A percentile compares a stretch with the other conserved stretches of the same genome.
phyloP scores from a whole-genome alignment of 306 rosid species.

The Vachellia collinsii region DNA sequence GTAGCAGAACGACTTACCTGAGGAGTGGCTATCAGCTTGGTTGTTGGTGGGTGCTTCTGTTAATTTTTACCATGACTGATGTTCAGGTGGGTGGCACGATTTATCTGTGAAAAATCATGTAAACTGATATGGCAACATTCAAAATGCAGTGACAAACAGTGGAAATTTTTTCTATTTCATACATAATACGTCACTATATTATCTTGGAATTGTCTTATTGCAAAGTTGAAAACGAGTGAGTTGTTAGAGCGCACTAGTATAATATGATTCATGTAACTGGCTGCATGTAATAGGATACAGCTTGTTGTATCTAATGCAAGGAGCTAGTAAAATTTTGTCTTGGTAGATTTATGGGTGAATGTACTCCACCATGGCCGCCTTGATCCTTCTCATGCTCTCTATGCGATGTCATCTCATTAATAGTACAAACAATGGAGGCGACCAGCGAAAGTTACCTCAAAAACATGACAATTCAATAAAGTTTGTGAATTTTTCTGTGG shows the following conservation, averaged over 20 bases:
- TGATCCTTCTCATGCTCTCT: no score
- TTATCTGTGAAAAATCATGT: background rate
- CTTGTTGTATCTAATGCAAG: no score
- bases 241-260: background rate
- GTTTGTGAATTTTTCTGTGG: no score
- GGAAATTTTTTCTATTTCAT: background rate
- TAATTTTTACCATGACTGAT: background rate
- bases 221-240: background rate
- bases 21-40: slow-evolving; percentile 20
- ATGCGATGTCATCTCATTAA: no score
- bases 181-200: background rate
- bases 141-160: slow-evolving; percentile 15
- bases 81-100: background rate
- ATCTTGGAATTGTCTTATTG: background rate
- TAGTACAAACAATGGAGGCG: no score
- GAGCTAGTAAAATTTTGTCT: no score
- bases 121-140: slow-evolving; percentile 23
- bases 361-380: no score
- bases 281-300: background rate
- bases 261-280: background rate
- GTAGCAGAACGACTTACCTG: slow-evolving; percentile 20
- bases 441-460: no score
- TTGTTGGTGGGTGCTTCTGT: slow-evolving; percentile 12
- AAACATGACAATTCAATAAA: no score
- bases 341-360: no score